Evolutionary conservation across 2,329 filamentous ascomycete species (phyloP), one percentile per base, ranked within the genome.

Genomic region (Diaporthe citriasiana): DNA sequence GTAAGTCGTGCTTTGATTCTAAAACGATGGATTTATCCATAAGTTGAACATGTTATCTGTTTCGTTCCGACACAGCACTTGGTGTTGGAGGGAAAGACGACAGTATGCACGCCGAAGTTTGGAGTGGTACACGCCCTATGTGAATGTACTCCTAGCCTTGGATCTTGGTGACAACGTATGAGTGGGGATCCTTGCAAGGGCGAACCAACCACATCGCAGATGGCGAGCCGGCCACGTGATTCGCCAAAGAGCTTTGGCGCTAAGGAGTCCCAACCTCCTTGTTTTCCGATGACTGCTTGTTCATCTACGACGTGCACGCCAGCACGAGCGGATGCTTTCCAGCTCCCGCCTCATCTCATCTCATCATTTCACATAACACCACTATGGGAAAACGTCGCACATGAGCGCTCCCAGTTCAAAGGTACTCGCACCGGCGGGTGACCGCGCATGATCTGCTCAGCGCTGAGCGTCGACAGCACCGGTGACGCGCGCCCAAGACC

Each of bases 351-450:
- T 45, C 56, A 53, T 53, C 3, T 19, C 38, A 59, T 6, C 35
- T 42, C 55, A 17, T 47, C 8, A 9, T 13, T 25, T n/a, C 56
- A 35, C 19, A 38, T 25, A 63, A 40, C 17, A 35, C 19, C 17
- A 50, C 33, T 35, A 63, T 42, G 69, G 69, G 69, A 71, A 38
- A 40, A 60, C 47, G 27, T 19, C 45, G 45, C 56, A 53, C 33
- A 51, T 66, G 63, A 66, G 63, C 63, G 63, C 63, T 66, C 69
- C 56, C 55, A 63, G 69, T 71, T 71, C 69, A 71, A 71, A 71
- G 69, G 69, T 71, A 71, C 69, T 71, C 69, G 69, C 69, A 71
- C 69, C 69, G 69, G 69, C 69, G 69, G 69, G 69, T 71, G 69
- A 71, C 56, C 56, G 69, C 56, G 69, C 69, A 63, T 50, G 69